A percentile compares a stretch with the other conserved stretches of the same genome.
These are phyloP conservation scores for Saccharomycopsis crataegensis DNA, from an alignment of 1,139 yeast genomes.

Conservation along the genomic window DNA sequence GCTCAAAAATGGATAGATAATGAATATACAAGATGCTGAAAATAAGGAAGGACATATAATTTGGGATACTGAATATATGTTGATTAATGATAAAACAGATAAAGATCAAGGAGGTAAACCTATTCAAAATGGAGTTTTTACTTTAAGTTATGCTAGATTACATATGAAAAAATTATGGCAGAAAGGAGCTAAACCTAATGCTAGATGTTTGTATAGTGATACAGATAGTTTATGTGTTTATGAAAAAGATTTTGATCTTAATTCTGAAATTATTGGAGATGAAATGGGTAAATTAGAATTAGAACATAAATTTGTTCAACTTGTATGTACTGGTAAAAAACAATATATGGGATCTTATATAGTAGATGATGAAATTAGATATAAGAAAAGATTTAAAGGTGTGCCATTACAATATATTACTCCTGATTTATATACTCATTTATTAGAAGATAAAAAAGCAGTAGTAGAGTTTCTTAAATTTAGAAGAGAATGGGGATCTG, in stretches of 20 bases:
- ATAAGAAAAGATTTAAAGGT: conserved; percentile 12
- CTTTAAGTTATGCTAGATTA: conserved; percentile 5
- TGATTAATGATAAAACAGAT: background rate
- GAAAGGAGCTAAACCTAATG: background rate
- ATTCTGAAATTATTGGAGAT: conserved; percentile 2
- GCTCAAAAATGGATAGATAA: conserved; percentile 6
- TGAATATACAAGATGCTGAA: background rate
- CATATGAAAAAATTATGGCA: conserved; percentile 7
- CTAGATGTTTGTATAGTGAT: conserved; percentile 4
- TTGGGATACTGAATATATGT: conserved; percentile 4
- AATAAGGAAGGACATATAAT: background rate
- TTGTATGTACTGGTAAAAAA: conserved; percentile 7
- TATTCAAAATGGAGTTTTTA: conserved; percentile 3
- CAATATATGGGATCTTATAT: conserved; percentile 11
- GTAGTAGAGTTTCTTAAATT: conserved; percentile 6
- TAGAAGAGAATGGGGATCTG: conserved; percentile 8
- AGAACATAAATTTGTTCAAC: conserved; percentile 6
- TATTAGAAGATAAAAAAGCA: conserved; percentile 6
- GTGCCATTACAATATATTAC: conserved; percentile 7
- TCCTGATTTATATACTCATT: conserved; percentile 9
- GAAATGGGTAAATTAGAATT: conserved; percentile 10
- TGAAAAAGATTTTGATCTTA: background rate
- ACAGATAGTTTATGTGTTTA: conserved; percentile 2
- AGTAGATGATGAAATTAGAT: conserved; percentile 3
- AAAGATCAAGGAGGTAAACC: conserved; percentile 1